These are phyloP conservation scores for Penicillium steckii DNA, from an alignment of 495 filamentous ascomycete species.

Conservation along the genomic window DNA sequence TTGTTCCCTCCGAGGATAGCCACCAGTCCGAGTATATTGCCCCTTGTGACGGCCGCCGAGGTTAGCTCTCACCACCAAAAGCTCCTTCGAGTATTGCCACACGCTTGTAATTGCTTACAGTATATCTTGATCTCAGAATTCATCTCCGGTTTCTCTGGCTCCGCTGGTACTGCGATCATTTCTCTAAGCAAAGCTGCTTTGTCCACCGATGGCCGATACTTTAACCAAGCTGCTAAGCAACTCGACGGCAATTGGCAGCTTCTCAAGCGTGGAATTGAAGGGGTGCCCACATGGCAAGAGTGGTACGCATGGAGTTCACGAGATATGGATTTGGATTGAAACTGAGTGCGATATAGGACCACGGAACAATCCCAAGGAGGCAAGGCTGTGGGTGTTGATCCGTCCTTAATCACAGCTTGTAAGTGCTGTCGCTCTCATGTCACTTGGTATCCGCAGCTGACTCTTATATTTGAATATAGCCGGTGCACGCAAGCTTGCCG, in stretches of 20 bases:
- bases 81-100: constrained; percentile 6
- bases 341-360: constrained; percentile 49
- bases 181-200: constrained; percentile 84
- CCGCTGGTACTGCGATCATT: constrained; percentile 88
- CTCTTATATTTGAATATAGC: constrained; percentile 36
- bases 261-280: constrained; percentile 87
- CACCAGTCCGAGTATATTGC: constrained; percentile 99
- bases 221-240: constrained; percentile 94
- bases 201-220: constrained; percentile 95
- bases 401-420: constrained; percentile 79
- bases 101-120: background rate
- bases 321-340: background rate
- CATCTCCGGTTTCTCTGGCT: constrained; percentile 94
- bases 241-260: constrained; percentile 90
- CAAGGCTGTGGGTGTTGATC: constrained; percentile 89
- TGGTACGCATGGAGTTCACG: constrained; percentile 56
- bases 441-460: background rate
- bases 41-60: constrained; percentile 85
- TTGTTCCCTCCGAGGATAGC: constrained; percentile 95
- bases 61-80: constrained; percentile 41
- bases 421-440: constrained; percentile 19
- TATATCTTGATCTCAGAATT: constrained; percentile 53
- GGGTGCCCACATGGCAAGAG: constrained; percentile 97
- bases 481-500: constrained; percentile 80
- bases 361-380: constrained; percentile 79